phyloP scores from a whole-genome alignment of 2,329 filamentous ascomycete species.

The Penicillium sp. region DNA sequence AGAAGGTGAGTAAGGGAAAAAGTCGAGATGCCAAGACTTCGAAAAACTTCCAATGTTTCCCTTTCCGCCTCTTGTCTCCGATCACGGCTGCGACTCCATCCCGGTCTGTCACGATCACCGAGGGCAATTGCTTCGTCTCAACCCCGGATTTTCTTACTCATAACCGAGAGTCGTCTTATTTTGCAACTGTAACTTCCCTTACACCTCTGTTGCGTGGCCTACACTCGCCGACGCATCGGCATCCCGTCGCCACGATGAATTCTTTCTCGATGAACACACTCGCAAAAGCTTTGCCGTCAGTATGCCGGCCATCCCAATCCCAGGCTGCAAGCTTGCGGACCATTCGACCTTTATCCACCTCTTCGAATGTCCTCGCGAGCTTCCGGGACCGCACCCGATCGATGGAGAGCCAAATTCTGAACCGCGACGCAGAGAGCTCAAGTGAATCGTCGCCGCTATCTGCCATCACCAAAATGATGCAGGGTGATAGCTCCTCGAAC shows the following conservation, averaged over 20 bases:
- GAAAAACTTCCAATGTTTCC: conserved; percentile 37
- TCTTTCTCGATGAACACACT: conserved; percentile 32
- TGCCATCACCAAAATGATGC: conserved; percentile 34
- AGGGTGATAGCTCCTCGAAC: conserved; percentile 23
- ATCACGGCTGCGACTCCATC: conserved; percentile 18
- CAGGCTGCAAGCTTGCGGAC: conserved; percentile 22
- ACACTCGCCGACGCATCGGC: conserved; percentile 7
- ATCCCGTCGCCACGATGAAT: conserved; percentile 30
- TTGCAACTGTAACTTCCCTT: background rate
- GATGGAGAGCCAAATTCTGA: conserved; percentile 32
- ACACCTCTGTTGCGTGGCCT: background rate
- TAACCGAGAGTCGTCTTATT: background rate
- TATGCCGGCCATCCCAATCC: conserved; percentile 30
- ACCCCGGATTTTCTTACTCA: background rate
- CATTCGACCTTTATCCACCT: conserved; percentile 36
- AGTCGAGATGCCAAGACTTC: conserved; percentile 39
- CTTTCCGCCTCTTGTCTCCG: conserved; percentile 32
- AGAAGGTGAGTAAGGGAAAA: conserved; percentile 34
- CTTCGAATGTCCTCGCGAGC: conserved; percentile 22
- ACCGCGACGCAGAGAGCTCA: conserved; percentile 17
- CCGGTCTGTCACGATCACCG: background rate
- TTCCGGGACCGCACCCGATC: conserved; percentile 20
- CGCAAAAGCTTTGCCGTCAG: conserved; percentile 33
- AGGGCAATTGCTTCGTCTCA: background rate
- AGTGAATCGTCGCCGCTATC: conserved; percentile 26